A percentile compares a stretch with the other conserved stretches of the same genome.
These are phyloP conservation scores for Fraxinus velutina DNA, from an alignment of 305 asterid genomes.

Conservation along the genomic window DNA sequence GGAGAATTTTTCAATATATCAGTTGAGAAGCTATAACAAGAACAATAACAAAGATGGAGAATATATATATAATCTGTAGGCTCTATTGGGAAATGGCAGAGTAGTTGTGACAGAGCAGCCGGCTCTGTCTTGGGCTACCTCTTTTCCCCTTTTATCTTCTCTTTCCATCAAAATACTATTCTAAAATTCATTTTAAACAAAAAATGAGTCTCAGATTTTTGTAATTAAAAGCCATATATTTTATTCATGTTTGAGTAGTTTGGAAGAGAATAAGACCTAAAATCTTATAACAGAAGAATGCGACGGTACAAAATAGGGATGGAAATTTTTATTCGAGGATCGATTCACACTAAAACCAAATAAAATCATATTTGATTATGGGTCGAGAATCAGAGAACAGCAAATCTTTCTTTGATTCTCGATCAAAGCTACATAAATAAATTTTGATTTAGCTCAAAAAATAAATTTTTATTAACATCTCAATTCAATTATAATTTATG, in stretches of 20 bases:
- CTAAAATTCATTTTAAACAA: background rate
- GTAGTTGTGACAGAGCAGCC: background rate
- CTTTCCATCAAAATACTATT: background rate
- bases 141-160: background rate
- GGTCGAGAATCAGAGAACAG: background rate
- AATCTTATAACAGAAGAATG: background rate
- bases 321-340: background rate
- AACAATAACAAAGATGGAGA: slow-evolving; percentile 1
- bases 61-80: too few relatives aligned
- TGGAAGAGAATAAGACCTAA: background rate
- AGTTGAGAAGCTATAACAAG: background rate
- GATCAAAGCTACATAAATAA: background rate
- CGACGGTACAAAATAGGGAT: background rate
- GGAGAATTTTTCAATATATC: slow-evolving; percentile 15
- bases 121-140: background rate
- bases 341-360: background rate
- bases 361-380: background rate
- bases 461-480: background rate
- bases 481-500: background rate
- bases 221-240: background rate
- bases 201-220: background rate
- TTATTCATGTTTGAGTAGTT: background rate
- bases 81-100: background rate
- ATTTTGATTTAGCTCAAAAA: background rate
- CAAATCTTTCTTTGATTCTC: background rate